Percentiles rank a stretch among this genome's conserved stretches.
These are phyloP conservation scores for Malus hybrid DNA, from an alignment of 331 rosid species.

Conservation along the genomic window DNA sequence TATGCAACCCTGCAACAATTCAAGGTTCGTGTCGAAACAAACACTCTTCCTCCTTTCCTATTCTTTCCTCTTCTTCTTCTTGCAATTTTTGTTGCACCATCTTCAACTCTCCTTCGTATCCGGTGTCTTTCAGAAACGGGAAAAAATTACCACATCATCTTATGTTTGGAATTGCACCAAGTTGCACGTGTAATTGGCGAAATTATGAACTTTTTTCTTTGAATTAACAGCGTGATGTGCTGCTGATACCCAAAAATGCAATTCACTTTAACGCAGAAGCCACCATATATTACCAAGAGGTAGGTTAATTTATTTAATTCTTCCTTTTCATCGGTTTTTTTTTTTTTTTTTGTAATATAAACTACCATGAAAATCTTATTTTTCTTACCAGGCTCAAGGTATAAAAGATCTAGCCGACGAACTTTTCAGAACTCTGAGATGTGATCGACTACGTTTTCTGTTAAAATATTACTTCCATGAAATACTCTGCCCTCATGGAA, in stretches of 20 bases:
- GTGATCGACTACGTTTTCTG: constrained; percentile 3
- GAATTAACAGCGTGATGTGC: constrained; percentile 38
- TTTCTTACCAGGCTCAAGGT: constrained; percentile 33
- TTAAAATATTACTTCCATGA: not conserved
- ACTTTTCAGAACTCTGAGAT: constrained; percentile 22
- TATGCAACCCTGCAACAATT: constrained; percentile 33
- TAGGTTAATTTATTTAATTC: constrained; percentile 10
- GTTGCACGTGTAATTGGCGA: not conserved
- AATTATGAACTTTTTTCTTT: constrained; percentile 5
- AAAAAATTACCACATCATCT: not conserved
- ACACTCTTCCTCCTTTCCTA: not conserved
- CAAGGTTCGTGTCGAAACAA: constrained; percentile 32
- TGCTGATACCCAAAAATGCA: constrained; percentile 39
- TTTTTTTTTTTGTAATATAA: not conserved
- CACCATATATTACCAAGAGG: constrained; percentile 35
- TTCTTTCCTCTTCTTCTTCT: not conserved
- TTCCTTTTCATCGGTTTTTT: not conserved
- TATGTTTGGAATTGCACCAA: not conserved
- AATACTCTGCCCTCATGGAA: constrained; percentile 4
- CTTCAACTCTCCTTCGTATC: not conserved
- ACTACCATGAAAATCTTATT: not conserved
- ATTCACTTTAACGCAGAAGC: constrained; percentile 18
- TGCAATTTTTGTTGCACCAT: not conserved
- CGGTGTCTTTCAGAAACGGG: not conserved
- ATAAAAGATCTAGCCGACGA: constrained; percentile 13